phyloP scores from a whole-genome alignment of 2,329 filamentous ascomycete species.

The Blumeria graminis region DNA sequence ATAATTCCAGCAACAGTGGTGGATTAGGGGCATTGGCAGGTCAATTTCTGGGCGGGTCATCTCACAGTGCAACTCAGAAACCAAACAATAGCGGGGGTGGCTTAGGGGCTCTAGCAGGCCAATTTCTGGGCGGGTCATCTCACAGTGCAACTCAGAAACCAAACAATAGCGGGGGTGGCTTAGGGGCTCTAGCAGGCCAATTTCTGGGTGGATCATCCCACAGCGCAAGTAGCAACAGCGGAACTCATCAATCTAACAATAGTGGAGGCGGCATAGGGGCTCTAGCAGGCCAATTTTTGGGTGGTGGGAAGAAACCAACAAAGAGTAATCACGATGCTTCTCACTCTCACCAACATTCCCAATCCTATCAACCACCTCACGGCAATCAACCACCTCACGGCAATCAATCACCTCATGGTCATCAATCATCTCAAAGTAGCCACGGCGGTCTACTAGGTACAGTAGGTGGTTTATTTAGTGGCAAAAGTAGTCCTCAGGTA shows the following conservation, averaged over 20 bases:
- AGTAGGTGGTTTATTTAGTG: constrained; percentile 10
- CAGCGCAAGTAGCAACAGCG: background rate
- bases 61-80: constrained; percentile 1
- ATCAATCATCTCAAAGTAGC: background rate
- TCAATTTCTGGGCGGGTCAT: constrained; percentile 11
- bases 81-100: constrained; percentile 7
- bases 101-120: constrained; percentile 17
- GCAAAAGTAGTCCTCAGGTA: constrained; percentile 6
- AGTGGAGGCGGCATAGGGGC: background rate
- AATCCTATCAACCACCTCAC: constrained; percentile 4
- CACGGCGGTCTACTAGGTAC: background rate
- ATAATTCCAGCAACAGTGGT: constrained; percentile 7
- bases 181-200: background rate
- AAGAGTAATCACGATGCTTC: constrained; percentile 19
- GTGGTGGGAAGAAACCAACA: constrained; percentile 18
- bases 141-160: constrained; percentile 1
- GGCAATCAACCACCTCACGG: no score
- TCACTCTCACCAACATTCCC: constrained; percentile 6
- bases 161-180: background rate
- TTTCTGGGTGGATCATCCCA: background rate
- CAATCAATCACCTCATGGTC: background rate
- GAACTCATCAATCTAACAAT: background rate
- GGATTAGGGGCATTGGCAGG: constrained; percentile 17
- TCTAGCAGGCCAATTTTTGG: background rate
- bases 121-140: constrained; percentile 11